phyloP scores from a whole-genome alignment of 176 grass and related monocot genomes.

The Chrysopogon serrulatus region DNA sequence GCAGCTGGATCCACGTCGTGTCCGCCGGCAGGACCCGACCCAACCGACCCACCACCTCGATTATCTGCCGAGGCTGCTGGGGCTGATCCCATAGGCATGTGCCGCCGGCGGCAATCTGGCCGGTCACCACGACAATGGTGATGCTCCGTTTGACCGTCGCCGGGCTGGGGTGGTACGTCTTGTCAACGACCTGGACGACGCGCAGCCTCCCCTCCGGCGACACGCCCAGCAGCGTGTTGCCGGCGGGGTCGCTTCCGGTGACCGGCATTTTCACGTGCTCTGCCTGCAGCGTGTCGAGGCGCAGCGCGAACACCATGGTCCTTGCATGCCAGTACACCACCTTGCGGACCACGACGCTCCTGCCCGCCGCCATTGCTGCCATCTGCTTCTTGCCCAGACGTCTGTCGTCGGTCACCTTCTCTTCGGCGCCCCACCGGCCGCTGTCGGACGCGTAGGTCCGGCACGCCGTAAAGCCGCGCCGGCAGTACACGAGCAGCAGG shows the following conservation, averaged over 20 bases:
- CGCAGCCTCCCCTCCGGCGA: neutral
- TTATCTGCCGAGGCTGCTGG: neutral
- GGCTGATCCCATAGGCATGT: neutral
- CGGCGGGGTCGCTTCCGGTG: neutral
- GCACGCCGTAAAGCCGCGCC: neutral
- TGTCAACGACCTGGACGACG: neutral
- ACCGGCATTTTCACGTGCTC: too few relatives aligned
- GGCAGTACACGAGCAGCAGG: neutral
- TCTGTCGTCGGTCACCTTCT: neutral
- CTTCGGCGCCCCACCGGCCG: neutral
- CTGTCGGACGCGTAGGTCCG: neutral
- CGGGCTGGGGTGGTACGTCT: too few relatives aligned
- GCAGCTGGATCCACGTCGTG: neutral
- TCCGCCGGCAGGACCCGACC: neutral
- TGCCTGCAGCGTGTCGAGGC: neutral
- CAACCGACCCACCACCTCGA: neutral
- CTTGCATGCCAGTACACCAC: neutral
- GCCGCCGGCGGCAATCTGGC: neutral
- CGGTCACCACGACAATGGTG: neutral
- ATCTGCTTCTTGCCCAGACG: neutral
- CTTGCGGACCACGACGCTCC: neutral
- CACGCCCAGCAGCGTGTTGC: neutral
- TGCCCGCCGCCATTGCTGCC: neutral
- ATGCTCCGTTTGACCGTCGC: rapidly evolving
- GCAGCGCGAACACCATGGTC: neutral